Base-by-base conservation (phyloP, 371 early-diverging fungal genomes). In the Saksenaea oblongispora region DNA sequence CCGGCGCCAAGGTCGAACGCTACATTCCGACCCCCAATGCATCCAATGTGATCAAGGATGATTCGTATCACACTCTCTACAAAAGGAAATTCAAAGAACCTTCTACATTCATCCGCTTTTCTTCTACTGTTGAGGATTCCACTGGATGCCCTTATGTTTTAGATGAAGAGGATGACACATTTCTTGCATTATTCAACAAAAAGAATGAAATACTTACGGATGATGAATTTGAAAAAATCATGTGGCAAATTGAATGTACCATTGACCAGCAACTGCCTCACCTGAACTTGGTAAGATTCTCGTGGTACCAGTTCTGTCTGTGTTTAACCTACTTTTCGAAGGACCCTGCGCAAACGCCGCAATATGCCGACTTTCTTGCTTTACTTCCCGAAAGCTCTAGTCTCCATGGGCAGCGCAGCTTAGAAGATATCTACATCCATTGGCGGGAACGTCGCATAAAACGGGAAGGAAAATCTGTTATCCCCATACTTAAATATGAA, bases 11-110 rank as follows among this genome's bases (percentile, higher is more conserved):
- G 22, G 75, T 84, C 35, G 77, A 82, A 61, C 71, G 79, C 8
- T 90, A 88, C 63, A 98, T 98, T 64, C 98, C 98, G 3, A 94
- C 93, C 2, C 98, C 98, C 15, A 93, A 95, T 80, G 97, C 98
- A 17, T 90, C 91, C 22, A 75, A 76, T 34, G 72, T 73, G 51
- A 84, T 90, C 15, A 53, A 65, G 24, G 61, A 62, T 2, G 76
- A 82, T 22, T 86, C 89, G 35, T 93, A 90, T 65, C 78, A 80
- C 10, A 71, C 70, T 28, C 83, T 89, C 51, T 95, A 98, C 69
- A 78, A 84, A 9, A 79, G 74, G 34, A 74, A 59, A 10, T 95
- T 87, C 70, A 75, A 86, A 31, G 85, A 86, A 34, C 94, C 96
- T 13, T 84, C 83, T n/a, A 83, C 89, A n/a, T 79, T 89, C 53